Conservation (phyloP, 352 stramenopile genomes). For the Saprolegnia diclina region DNA sequence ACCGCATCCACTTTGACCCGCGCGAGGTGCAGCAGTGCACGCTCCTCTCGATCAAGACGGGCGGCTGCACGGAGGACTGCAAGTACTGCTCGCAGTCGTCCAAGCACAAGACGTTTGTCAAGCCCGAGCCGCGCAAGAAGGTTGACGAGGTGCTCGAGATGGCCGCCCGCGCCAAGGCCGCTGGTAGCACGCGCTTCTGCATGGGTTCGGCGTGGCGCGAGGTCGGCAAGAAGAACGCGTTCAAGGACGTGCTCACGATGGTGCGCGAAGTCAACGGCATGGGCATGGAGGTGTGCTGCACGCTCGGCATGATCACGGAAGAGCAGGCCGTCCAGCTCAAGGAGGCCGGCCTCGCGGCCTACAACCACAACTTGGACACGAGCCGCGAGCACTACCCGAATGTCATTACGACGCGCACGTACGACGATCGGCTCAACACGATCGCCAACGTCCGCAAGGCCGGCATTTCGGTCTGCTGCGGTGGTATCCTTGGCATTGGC, state of each 20-base stretch:
- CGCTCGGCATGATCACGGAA: slow-evolving; percentile 94
- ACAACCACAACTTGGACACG: slow-evolving; percentile 99
- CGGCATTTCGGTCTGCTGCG: slow-evolving; percentile 96
- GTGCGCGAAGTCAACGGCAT: slow-evolving; percentile 88
- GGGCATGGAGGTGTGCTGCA: slow-evolving; percentile 95
- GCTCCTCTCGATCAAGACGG: slow-evolving; percentile 97
- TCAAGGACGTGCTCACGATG: slow-evolving; percentile 97
- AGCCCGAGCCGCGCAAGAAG: slow-evolving; percentile 96
- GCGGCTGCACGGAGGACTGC: slow-evolving; percentile 90
- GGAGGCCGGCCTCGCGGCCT: slow-evolving; percentile 95
- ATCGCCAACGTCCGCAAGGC: slow-evolving; percentile 96
- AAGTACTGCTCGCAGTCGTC: slow-evolving; percentile 96
- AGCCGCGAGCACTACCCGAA: slow-evolving; percentile 97
- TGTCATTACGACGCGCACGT: slow-evolving; percentile 93
- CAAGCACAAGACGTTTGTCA: slow-evolving; percentile 98
- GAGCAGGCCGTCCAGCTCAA: slow-evolving; percentile 96
- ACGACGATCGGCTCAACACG: slow-evolving; percentile 95
- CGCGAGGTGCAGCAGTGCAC: slow-evolving; percentile 97
- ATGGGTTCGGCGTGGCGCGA: slow-evolving; percentile 98
- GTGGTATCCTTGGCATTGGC: slow-evolving; percentile 95
- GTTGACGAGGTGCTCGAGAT: slow-evolving; percentile 95
- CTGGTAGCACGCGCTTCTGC: slow-evolving; percentile 96
- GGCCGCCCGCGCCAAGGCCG: slow-evolving; percentile 91
- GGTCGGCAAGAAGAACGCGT: slow-evolving; percentile 98
- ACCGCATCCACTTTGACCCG: slow-evolving; percentile 97